These are phyloP conservation scores for Hypomontagnella submonticulosa DNA, from an alignment of 495 filamentous ascomycete genomes.

Conservation along the genomic window DNA sequence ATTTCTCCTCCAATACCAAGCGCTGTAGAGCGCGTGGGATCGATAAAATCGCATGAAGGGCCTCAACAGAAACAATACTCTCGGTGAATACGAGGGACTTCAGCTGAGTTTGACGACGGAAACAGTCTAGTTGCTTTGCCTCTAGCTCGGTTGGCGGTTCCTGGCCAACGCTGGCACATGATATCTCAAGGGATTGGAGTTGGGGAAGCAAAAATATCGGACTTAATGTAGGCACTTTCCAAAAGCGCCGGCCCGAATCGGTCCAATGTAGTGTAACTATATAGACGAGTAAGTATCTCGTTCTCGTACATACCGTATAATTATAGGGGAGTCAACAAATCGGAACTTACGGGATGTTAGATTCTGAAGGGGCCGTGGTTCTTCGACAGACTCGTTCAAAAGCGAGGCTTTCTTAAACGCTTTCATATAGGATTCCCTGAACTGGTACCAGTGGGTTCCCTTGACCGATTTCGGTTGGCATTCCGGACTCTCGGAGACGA, in stretches of 20 bases:
- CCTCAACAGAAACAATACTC: constrained; percentile 17
- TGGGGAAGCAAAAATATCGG: constrained; percentile 27
- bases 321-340: too few relatives aligned
- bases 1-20: constrained; percentile 15
- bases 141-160: background rate
- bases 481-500: constrained; percentile 31
- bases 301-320: too few relatives aligned
- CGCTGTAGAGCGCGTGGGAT: constrained; percentile 16
- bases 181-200: constrained; percentile 31
- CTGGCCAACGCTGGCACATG: constrained; percentile 19
- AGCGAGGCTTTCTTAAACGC: constrained; percentile 27
- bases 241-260: background rate
- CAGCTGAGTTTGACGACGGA: constrained; percentile 17
- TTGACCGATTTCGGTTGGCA: constrained; percentile 19
- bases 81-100: constrained; percentile 22
- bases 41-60: constrained; percentile 21
- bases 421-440: constrained; percentile 14
- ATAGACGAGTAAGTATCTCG: background rate
- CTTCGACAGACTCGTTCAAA: constrained; percentile 4
- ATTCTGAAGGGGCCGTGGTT: constrained; percentile 11
- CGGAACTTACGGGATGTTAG: constrained; percentile 23
- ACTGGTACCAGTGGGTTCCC: constrained; percentile 9
- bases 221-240: constrained; percentile 15
- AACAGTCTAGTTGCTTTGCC: background rate
- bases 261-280: constrained; percentile 33